These are phyloP conservation scores for Aegle marmelos DNA, from an alignment of 345 rosid species.

Conservation along the genomic window DNA sequence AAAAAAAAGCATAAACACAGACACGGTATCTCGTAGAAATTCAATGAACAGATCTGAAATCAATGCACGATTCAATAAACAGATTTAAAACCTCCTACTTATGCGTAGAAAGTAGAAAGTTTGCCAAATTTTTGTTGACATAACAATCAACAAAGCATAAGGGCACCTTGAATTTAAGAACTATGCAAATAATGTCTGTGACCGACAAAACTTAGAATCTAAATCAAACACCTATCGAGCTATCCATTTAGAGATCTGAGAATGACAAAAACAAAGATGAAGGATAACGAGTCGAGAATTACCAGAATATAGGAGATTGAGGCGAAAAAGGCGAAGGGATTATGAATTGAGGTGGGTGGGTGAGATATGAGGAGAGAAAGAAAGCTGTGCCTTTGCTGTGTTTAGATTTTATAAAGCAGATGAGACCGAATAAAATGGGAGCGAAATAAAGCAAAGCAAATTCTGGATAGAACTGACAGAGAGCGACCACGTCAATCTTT, in stretches of 20 bases:
- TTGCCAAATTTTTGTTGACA: not conserved
- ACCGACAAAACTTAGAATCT: not conserved
- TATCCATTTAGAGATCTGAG: not conserved
- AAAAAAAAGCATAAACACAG: not conserved
- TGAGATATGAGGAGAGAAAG: too few relatives aligned
- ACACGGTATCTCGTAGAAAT: not conserved
- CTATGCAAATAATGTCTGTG: not conserved
- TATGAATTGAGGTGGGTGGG: too few relatives aligned
- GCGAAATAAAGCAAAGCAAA: too few relatives aligned
- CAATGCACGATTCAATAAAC: not conserved
- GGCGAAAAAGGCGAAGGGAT: not conserved
- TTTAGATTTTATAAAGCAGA: not conserved
- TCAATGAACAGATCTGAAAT: conserved; percentile 10
- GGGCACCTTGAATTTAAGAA: not conserved
- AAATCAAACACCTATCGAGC: not conserved
- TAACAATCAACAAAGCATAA: not conserved
- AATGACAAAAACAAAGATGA: not conserved
- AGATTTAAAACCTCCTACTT: not conserved
- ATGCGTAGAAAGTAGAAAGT: not conserved
- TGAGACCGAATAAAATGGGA: not conserved
- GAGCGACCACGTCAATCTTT: not conserved
- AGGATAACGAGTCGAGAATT: not conserved
- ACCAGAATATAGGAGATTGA: not conserved
- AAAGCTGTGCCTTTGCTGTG: not conserved
- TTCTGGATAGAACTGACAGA: not conserved